A percentile compares a stretch with the other conserved stretches of the same genome.
Conservation (phyloP, 192 early-diverging fungal species). For the Backusella luteola region DNA sequence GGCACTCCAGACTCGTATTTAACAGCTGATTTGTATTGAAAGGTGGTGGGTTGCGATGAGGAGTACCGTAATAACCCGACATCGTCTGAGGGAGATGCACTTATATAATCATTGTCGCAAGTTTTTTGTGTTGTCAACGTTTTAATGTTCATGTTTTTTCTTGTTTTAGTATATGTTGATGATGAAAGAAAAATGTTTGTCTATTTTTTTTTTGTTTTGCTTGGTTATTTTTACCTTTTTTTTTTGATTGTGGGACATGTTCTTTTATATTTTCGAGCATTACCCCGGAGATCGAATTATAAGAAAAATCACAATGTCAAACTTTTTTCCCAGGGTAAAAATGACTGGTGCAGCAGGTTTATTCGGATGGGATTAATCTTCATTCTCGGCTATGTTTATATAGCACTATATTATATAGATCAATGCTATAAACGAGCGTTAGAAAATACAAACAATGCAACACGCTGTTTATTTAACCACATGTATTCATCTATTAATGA, state of each 20-base stretch:
- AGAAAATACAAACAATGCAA: background rate
- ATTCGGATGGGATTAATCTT: background rate
- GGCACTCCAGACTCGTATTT: background rate
- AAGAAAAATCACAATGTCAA: background rate
- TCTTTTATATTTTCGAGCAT: constrained; percentile 2
- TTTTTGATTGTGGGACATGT: background rate
- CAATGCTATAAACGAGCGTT: background rate
- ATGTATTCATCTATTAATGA: background rate
- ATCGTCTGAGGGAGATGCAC: background rate
- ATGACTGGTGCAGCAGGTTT: background rate
- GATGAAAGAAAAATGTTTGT: background rate
- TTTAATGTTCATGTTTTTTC: background rate
- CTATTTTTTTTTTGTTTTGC: background rate
- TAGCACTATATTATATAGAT: background rate
- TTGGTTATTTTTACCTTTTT: background rate
- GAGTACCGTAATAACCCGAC: background rate
- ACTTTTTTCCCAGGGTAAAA: constrained; percentile 5
- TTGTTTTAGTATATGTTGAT: background rate
- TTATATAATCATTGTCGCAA: background rate
- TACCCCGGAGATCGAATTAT: constrained; percentile 1
- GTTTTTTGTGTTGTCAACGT: background rate
- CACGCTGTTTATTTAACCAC: background rate
- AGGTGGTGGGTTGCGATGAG: background rate
- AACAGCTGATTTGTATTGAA: background rate
- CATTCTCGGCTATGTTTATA: background rate